Conservation (phyloP, 352 stramenopile species). For the Pythium apleroticum region DNA sequence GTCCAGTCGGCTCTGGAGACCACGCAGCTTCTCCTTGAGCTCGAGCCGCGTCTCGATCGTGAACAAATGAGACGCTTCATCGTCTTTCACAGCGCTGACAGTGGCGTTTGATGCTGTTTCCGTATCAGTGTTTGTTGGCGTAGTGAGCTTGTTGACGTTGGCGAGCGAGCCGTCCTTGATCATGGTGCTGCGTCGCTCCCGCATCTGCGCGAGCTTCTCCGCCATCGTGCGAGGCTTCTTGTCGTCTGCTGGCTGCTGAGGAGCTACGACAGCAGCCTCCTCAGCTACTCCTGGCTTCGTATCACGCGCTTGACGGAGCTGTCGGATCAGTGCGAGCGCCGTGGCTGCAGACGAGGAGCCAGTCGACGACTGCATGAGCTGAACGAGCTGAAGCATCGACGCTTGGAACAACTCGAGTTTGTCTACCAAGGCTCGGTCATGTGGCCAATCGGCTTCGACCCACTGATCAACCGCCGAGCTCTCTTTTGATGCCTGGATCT, state of each 20-base stretch:
- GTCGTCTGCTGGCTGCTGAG: not conserved
- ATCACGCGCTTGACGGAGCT: not conserved
- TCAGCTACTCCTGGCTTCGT: not conserved
- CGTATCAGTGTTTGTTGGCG: not conserved
- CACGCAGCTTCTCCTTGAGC: conserved; percentile 42
- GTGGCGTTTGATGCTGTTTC: not conserved
- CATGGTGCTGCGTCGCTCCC: conserved; percentile 12
- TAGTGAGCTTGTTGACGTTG: not conserved
- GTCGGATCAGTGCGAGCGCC: not conserved
- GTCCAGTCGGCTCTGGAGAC: conserved; percentile 39
- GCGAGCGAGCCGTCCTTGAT: conserved; percentile 10
- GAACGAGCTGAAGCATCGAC: not conserved
- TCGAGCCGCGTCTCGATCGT: conserved; percentile 59
- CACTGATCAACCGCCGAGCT: not conserved
- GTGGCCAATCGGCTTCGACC: conserved; percentile 12
- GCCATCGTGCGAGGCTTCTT: conserved; percentile 19
- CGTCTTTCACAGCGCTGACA: not conserved
- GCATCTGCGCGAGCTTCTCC: conserved; percentile 27
- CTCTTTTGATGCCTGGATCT: not conserved
- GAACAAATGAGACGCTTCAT: conserved; percentile 48
- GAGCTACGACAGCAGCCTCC: not conserved
- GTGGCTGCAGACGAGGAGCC: not conserved
- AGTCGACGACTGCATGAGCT: not conserved
- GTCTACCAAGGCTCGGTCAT: not conserved
- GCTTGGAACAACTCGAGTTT: not conserved